Evolutionary conservation across 257 asterid species (phyloP), one percentile per base, ranked within the genome.

Genomic region (Penstemon davidsonii): DNA sequence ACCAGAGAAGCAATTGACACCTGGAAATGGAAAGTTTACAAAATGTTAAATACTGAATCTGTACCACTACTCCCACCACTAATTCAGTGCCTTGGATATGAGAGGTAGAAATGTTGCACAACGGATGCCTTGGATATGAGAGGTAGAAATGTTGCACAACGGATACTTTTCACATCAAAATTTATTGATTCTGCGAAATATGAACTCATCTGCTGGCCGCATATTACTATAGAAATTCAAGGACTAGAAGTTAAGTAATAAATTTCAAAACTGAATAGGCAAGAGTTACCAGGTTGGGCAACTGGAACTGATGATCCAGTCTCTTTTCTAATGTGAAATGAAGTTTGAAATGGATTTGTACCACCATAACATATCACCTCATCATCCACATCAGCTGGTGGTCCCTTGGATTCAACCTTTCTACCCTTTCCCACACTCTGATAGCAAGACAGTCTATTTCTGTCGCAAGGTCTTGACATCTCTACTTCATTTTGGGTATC

Each of bases 1-100:
- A 62, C 90, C 97, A 39, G 95, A 74, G 74, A 90, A 88, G 76
- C 91, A 83, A 67, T 68, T 66, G 60, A 54, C 81, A 13, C 88
- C 96, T 90, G 73, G 18, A 65, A 72, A 67, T 39, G 15, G 41
- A 38, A 68, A 70, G 50, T 49, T 8, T 42, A 59, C 19, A 62
- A 55, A 40, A n/a, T 5, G 12, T 37, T 55, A 33, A 65, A 15
- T 68, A 44, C 39, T 65, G n/a, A 37, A 46, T 8, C 50, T 7
- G 41, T 53, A 53, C 67, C 55, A 38, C 65, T 43, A 57, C 40
- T 39, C 38, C 38, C 9, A 25, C 15, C 55, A 25, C 8, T 19
- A 53, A 7, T 45, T 7, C 11, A n/a, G 25, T n/a, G n/a, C n/a
- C n/a, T n/a, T n/a, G n/a, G n/a, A n/a, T n/a, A n/a, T n/a, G n/a